These are phyloP conservation scores for Daedaleopsis sinensis DNA, from an alignment of 768 basidiomycete species.

Conservation along the genomic window DNA sequence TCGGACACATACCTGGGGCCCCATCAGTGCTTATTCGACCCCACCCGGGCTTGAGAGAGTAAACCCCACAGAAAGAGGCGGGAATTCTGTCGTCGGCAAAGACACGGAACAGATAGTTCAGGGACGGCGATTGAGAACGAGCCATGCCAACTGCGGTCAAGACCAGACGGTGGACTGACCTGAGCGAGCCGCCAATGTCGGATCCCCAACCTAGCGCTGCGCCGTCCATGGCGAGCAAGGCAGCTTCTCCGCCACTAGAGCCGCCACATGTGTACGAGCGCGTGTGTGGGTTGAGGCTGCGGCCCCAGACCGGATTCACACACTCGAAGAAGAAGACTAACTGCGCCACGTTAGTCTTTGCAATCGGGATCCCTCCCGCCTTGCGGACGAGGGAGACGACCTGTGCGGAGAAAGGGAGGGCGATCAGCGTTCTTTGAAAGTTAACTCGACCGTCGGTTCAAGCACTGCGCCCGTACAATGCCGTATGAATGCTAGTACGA, in stretches of 20 bases:
- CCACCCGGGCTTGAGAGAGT: constrained; percentile 70
- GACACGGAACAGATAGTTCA: background rate
- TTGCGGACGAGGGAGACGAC: constrained; percentile 55
- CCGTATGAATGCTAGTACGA: too few relatives aligned
- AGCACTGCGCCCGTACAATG: too few relatives aligned
- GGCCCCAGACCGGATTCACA: constrained; percentile 77
- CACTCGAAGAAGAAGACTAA: constrained; percentile 86
- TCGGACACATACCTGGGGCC: constrained; percentile 5
- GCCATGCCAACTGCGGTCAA: background rate
- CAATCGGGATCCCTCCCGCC: constrained; percentile 81
- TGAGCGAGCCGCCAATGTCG: constrained; percentile 83
- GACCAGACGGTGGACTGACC: constrained; percentile 2
- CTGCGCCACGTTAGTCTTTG: constrained; percentile 92
- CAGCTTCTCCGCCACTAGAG: constrained; percentile 82
- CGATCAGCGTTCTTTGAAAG: background rate
- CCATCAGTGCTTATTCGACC: constrained; percentile 47
- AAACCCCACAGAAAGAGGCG: constrained; percentile 76
- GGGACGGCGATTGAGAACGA: background rate
- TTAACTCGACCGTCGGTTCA: too few relatives aligned
- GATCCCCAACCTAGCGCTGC: constrained; percentile 77
- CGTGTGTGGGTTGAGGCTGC: constrained; percentile 69
- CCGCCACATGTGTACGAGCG: constrained; percentile 57
- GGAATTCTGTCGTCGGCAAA: constrained; percentile 59
- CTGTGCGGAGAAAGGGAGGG: constrained; percentile 34
- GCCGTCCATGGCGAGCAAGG: constrained; percentile 78